Base-by-base conservation (phyloP, 2,329 filamentous ascomycete species). In the Alternaria arbusti region DNA sequence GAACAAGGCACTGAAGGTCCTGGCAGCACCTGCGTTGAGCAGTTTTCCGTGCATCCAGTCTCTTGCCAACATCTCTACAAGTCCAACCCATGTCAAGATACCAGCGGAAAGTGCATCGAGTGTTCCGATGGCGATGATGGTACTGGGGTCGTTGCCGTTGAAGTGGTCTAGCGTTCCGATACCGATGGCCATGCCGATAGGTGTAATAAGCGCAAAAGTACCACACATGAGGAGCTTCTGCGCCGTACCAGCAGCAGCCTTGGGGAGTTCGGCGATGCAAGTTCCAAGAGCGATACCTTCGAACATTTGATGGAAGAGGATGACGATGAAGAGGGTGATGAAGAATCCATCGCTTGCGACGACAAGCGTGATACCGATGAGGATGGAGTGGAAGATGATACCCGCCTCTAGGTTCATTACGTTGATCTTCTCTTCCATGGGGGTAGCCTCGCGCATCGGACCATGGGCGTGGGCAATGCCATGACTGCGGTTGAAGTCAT, bases 161-260 rank as follows among this genome's bases (percentile, higher is more conserved):
- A 93, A 94, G 9, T 83, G 77, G 40, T 89, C 80, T 26, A 94
- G 79, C 4, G 91, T 90, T 3, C 90, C 90, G 32, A 93, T 89
- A 1, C 92, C 91, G 63, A 95, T 93, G 0, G 89, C 90, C 91
- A 94, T 94, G 11, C 91, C 92, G 28, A 93, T 82, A 0, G 91
- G 91, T 0, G 91, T 94, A 58, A 92, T 88, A 25, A 93, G 81
- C 0, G 90, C 86, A 70, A 93, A 94, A 0, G 85, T 83, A 2
- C 78, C 68, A 0, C 86, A 90, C 81, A 94, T 88, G 12, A 87
- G 65, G 3, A 89, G 79, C 74, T 93, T 91, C 64, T 83, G 83
- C 7, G 70, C 54, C 2, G 73, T 73, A 4, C 74, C 69, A n/a
- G 79, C 74, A 5, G 70, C 68, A 8, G 70, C 81, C 12, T 74